phyloP scores from a whole-genome alignment of 495 filamentous ascomycete genomes.

The Penicillium flavigenum region DNA sequence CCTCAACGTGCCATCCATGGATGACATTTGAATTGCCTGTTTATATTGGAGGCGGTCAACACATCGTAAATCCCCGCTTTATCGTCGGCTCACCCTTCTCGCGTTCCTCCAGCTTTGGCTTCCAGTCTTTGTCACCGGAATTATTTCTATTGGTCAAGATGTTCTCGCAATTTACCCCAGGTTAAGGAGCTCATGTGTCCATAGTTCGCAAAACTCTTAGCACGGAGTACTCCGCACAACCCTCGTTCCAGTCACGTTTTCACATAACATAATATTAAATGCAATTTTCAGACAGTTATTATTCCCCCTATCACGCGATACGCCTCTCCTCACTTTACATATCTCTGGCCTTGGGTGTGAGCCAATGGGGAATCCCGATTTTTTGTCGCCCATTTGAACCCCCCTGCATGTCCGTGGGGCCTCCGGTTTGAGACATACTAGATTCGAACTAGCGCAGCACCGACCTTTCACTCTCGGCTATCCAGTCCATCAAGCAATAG shows the following conservation, averaged over 20 bases:
- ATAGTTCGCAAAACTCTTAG: no score
- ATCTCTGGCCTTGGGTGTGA: background rate
- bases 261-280: constrained; percentile 3
- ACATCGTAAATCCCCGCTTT: background rate
- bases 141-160: background rate
- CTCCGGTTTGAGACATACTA: constrained; percentile 10
- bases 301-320: background rate
- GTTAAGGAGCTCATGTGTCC: background rate
- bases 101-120: background rate
- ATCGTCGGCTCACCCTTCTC: background rate
- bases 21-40: background rate
- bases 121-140: background rate
- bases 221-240: no score
- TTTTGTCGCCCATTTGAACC: no score
- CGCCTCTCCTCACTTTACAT: background rate
- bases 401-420: constrained; percentile 8
- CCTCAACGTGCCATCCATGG: no score
- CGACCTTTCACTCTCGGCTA: background rate
- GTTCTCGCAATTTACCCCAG: background rate
- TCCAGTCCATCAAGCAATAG: background rate
- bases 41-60: background rate
- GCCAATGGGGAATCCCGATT: background rate
- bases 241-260: background rate
- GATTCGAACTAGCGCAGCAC: background rate
- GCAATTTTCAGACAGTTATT: background rate